These are phyloP conservation scores for Pichia californica DNA, from an alignment of 805 yeast species.

Conservation along the genomic window DNA sequence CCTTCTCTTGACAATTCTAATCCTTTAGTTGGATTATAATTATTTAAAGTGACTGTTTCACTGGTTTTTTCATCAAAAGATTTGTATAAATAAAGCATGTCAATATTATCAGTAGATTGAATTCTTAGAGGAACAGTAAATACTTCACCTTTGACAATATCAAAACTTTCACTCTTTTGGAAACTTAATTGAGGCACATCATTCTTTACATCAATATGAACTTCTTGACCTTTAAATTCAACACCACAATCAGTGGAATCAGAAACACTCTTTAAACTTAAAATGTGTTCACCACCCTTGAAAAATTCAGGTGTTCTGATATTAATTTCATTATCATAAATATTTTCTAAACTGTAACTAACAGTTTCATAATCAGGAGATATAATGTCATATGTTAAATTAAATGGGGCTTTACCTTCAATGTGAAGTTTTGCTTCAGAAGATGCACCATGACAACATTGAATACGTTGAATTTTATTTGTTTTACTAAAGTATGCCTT, in stretches of 20 bases:
- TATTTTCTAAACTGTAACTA: slow-evolving; percentile 36
- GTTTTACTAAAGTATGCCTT: slow-evolving; percentile 35
- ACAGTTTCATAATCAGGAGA: slow-evolving; percentile 45
- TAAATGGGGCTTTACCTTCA: slow-evolving; percentile 77
- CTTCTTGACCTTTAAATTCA: slow-evolving; percentile 57
- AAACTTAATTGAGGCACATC: slow-evolving; percentile 52
- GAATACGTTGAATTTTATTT: slow-evolving; percentile 15
- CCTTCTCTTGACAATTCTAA: slow-evolving; percentile 37
- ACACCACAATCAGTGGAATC: slow-evolving; percentile 80
- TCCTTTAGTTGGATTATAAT: slow-evolving; percentile 21
- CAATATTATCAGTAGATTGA: slow-evolving; percentile 26
- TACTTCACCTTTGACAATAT: slow-evolving; percentile 56
- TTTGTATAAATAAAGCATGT: slow-evolving; percentile 28
- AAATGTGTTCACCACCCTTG: slow-evolving; percentile 67
- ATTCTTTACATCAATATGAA: slow-evolving; percentile 58
- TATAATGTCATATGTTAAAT: slow-evolving; percentile 60
- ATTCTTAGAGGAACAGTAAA: slow-evolving; percentile 49
- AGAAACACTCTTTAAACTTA: slow-evolving; percentile 55
- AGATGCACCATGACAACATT: slow-evolving; percentile 27
- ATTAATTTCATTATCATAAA: slow-evolving; percentile 30
- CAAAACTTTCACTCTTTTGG: slow-evolving; percentile 24
- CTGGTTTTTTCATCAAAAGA: slow-evolving; percentile 19
- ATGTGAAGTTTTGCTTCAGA: slow-evolving; percentile 50
- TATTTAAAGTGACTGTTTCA: slow-evolving; percentile 6
- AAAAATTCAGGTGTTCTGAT: slow-evolving; percentile 51